phyloP scores from a whole-genome alignment of 345 rosid genomes.

The Dipteronia sinensis region DNA sequence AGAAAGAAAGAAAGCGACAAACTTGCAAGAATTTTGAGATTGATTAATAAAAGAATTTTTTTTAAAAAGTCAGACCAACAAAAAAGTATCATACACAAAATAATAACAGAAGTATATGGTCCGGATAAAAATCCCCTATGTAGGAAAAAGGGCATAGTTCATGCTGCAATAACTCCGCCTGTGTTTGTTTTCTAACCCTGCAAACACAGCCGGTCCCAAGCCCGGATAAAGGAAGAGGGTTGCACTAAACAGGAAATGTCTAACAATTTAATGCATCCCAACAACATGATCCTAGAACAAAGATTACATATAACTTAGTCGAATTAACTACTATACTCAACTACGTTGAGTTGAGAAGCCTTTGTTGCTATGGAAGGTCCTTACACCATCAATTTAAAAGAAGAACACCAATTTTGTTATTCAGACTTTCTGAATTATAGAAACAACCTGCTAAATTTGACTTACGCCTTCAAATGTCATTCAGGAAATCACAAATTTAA shows the following conservation, averaged over 20 bases:
- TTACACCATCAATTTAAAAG: background rate
- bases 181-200: constrained; percentile 20
- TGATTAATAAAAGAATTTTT: background rate
- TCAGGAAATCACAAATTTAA: background rate
- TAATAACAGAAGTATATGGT: background rate
- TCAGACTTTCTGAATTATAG: background rate
- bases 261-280: constrained; percentile 7
- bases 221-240: constrained; percentile 37
- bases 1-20: background rate
- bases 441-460: background rate
- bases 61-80: background rate
- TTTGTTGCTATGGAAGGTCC: background rate
- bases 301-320: background rate
- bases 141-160: background rate
- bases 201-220: constrained; percentile 38
- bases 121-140: background rate
- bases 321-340: background rate
- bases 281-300: background rate
- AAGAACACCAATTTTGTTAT: background rate
- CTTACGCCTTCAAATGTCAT: background rate
- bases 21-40: background rate
- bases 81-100: no score
- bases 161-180: constrained; percentile 31
- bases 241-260: constrained; percentile 7
- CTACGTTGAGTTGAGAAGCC: background rate